A percentile compares a stretch with the other conserved stretches of the same genome.
phyloP scores from a whole-genome alignment of 2,329 filamentous ascomycete species.

The Fusarium solani-melongenae region DNA sequence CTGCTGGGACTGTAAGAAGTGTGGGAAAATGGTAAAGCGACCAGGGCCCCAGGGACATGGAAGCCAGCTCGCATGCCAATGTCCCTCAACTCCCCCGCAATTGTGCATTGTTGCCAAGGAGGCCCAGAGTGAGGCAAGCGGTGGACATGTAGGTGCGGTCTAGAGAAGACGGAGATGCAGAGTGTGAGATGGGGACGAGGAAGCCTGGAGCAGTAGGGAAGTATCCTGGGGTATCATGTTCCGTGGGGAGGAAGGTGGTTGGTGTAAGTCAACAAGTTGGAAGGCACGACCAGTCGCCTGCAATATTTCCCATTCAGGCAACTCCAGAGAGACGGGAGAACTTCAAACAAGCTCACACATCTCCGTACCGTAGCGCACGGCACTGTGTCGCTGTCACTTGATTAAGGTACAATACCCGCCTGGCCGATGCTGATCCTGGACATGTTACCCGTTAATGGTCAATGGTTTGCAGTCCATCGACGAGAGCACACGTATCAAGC shows the following conservation, averaged over 20 bases:
- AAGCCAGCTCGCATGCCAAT: slow-evolving; percentile 1
- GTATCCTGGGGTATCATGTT: not conserved
- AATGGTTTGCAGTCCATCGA: slow-evolving; percentile 5
- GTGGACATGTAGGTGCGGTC: slow-evolving; percentile 12
- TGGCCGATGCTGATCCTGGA: not conserved
- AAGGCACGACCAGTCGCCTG: slow-evolving; percentile 18
- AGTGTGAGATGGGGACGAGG: slow-evolving; percentile 12
- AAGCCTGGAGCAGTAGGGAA: not conserved
- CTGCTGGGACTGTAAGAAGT: slow-evolving; percentile 15
- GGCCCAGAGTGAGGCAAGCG: slow-evolving; percentile 18
- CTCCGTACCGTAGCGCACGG: slow-evolving; percentile 18
- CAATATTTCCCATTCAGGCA: slow-evolving; percentile 17
- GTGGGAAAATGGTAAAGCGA: slow-evolving; percentile 13
- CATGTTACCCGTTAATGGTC: slow-evolving; percentile 14
- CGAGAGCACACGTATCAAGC: slow-evolving; percentile 1
- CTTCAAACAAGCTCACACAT: slow-evolving; percentile 33
- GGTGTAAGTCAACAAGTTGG: slow-evolving; percentile 13
- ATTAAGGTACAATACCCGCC: not conserved
- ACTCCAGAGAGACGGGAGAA: slow-evolving; percentile 1
- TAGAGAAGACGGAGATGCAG: not conserved
- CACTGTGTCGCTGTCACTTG: slow-evolving; percentile 12
- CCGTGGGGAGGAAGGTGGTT: slow-evolving; percentile 3
- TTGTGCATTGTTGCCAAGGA: slow-evolving; percentile 32
- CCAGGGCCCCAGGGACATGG: slow-evolving; percentile 3
- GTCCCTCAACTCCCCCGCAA: slow-evolving; percentile 32